Evolutionary conservation across 2,329 filamentous ascomycete genomes (phyloP), one percentile per base, ranked within the genome.

Genomic region (Scedosporium dehoogii): DNA sequence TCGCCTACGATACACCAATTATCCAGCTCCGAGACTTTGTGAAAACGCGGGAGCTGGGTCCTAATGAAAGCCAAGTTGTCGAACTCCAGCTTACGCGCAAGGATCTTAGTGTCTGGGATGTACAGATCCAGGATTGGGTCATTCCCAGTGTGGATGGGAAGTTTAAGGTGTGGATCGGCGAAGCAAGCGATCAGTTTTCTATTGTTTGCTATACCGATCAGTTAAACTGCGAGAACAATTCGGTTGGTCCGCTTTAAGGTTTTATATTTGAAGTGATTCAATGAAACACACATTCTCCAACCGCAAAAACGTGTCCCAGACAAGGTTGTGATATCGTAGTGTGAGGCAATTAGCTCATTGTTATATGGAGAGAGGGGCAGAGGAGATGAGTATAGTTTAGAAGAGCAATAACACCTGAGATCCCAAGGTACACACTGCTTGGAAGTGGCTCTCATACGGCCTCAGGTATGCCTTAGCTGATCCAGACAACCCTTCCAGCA

Each of bases 91-190:
- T 91, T 62, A 89, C 81, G 6, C 80, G 89, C 63, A 83, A 87
- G 68, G 89, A 91, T 69, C 63, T 91, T 62, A 90, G 88, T 66
- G 87, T 89, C 56, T 91, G 89, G 89, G 87, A 89, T 69, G 81
- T 84, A 0, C 72, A 76, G 5, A 70, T 75, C 48, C 87, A 90
- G 74, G 90, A 91, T 66, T 92, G 89, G 89, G 79, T 85, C 1
- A 71, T 80, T 7, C 76, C 75, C 4, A 68, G 65, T 0, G 68
- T 73, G 1, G 68, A 73, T 38, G 75, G 75, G 1, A 66, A 63
- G 21, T 78, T 76, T 53, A 73, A 68, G 62, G 66, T 77, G 6
- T 78, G 75, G 75, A 55, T 78, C 29, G 76, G 76, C 0, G 69
- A 68, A 16, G 71, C 75, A 0, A 76, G 74, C 57, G 75, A 77